Base-by-base conservation (phyloP, 2,329 filamentous ascomycete genomes). In the Alternaria novae-zelandiae region DNA sequence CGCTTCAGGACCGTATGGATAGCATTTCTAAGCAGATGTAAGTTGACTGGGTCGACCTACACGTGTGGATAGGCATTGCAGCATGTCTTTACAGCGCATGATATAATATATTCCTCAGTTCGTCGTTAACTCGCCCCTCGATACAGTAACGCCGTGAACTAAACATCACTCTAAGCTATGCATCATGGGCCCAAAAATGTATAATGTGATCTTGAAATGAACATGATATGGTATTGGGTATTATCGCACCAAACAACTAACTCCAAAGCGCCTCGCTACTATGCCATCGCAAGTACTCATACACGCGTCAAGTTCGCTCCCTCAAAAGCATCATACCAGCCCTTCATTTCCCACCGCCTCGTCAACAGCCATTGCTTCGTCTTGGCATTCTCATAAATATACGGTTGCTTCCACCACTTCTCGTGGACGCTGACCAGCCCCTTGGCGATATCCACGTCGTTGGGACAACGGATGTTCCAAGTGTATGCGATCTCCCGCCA, bases 341-440 rank as follows among this genome's bases (percentile, higher is more conserved):
- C 79, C 68, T 81, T 78, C 80, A 81, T 82, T 57, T 76, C 70
- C 77, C 79, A 81, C 50, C 80, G 66, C 67, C 74, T 72, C 17
- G 70, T 73, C 47, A 63, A 58, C 51, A 81, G 63, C 59, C 73
- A 79, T n/a, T 75, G 69, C 55, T 70, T 72, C 17, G 79, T 68
- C 46, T 76, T 76, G 20, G 73, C 36, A 41, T 77, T 70, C 1
- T 63, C 54, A 23, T 67, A 65, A 9, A 71, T 65, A 25, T 68
- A 74, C 1, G 74, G 77, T 43, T 71, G 65, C 9, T 58, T 63
- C 80, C 80, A 82, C 76, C 77, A 82, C 68, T 82, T 82, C 64
- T 78, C 79, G 47, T 82, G 80, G 51, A 81, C 65, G 56, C 73
- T 78, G 36, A 70, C 70, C 10, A 81, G 68, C 0, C 80, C 80